Evolutionary conservation across 2,329 filamentous ascomycete species (phyloP), one percentile per base, ranked within the genome.

Genomic region (Harringtonia lauricola): DNA sequence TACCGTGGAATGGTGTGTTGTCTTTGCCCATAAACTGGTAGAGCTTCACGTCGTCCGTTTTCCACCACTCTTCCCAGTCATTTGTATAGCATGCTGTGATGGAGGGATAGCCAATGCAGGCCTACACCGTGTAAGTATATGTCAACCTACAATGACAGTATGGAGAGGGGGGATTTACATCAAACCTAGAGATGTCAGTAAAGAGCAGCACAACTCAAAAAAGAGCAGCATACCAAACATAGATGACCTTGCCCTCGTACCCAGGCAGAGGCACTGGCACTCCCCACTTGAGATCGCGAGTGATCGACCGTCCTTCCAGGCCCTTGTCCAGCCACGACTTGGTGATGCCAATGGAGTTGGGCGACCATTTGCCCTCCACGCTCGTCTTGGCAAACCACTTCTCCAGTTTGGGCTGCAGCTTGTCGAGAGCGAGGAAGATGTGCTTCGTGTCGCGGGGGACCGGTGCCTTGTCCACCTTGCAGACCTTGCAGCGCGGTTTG

Each of bases 1-100:
- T 42, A 50, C 48, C 85, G 66, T 95, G 88, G 70, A 90, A 92
- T 47, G 65, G 65, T 17, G 69, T 84, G 52, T 90, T 89, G 61
- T 90, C 85, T 62, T 95, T 95, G 65, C 89, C 89, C 78, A 95
- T 86, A 71, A 95, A 94, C 66, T 95, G 89, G 63, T 92, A 95
- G 13, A 95, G 75, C 57, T 83, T 76, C 39, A 95, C 88, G 29
- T 94, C 73, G 36, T 94, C 82, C 0, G 94, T 83, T 58, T 83
- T 81, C 89, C 89, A 95, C 89, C 89, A 95, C 57, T 86, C 75
- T 67, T 94, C 81, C 89, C 89, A 95, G 14, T 62, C 59, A 43
- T 76, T 70, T 6, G 88, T 95, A 62, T 94, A 94, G 54, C 79
- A 88, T 51, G 86, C 86, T 2, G 89, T 95, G 53, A 95, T 95